Conservation (phyloP, 1,284 basidiomycete species). For the Rhodotorula sp. region DNA sequence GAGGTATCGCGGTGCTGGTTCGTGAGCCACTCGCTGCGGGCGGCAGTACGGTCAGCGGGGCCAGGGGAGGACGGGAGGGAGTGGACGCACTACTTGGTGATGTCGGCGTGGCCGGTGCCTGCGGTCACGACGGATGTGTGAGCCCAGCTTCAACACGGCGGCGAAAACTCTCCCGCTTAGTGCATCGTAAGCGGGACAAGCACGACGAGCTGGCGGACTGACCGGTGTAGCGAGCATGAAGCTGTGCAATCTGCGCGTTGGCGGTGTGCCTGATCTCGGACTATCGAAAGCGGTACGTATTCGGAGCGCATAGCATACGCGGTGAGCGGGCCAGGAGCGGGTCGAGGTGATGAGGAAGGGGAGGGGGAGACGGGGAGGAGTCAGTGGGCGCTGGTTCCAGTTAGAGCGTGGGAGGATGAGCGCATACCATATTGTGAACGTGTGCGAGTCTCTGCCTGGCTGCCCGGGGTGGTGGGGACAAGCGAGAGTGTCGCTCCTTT, state of each 20-base stretch:
- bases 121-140: not conserved
- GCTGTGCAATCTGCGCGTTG: conserved; percentile 88
- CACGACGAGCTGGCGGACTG: not conserved
- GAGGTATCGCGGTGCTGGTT: conserved; percentile 96
- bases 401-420: accelerated
- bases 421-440: not conserved
- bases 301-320: not conserved
- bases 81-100: conserved; percentile 80
- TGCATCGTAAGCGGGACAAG: no score
- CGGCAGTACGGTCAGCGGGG: not conserved
- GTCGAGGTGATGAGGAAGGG: not conserved
- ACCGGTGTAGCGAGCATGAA: conserved; percentile 94
- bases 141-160: no score
- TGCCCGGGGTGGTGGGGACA: no score
- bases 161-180: no score
- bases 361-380: not conserved
- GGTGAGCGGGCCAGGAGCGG: no score
- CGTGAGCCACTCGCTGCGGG: conserved; percentile 86
- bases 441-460: not conserved
- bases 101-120: conserved; percentile 78
- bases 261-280: conserved; percentile 84
- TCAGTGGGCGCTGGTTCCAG: not conserved
- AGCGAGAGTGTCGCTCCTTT: not conserved
- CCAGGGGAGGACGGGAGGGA: conserved; percentile 19
- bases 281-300: conserved; percentile 53